Evolutionary conservation across 2,329 filamentous ascomycete genomes (phyloP), one percentile per base, ranked within the genome.

Genomic region (Diplodia sapinea): DNA sequence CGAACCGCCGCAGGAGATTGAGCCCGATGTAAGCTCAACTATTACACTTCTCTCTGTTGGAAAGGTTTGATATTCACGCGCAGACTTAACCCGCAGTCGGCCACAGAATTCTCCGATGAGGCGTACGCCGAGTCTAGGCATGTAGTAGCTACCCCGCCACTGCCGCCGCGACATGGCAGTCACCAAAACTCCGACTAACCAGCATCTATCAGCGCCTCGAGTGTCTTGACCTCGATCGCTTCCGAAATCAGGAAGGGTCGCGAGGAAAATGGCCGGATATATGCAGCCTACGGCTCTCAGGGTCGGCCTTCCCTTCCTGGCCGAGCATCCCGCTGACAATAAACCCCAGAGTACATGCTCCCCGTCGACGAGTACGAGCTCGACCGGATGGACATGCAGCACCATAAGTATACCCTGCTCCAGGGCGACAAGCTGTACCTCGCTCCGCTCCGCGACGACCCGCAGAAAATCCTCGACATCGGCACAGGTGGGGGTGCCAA

Each of bases 351-450:
- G n/a, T 67, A 67, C 49, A 57, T 56, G 47, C 56, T 59, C 9
- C 65, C 56, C 12, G 49, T 67, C 1, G 65, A 67, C 26, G 55
- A 67, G 17, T n/a, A 43, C 20, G 65, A 67, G 23, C 56, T 67
- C 36, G 65, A 67, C 20, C 65, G 65, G 9, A 49, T 67, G 65
- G 81, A 83, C 70, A 78, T 84, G 62, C 80, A 80, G 12, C 79
- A 81, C 68, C 76, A 80, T 72, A 74, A 82, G 69, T 79, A 78
- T 72, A 69, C 75, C 54, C 68, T 81, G 67, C 76, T 77, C 0
- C 72, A 78, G 11, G 74, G 78, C 63, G 72, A 75, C 67, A 77
- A 75, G 64, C 72, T 79, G 47, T 74, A 76, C 59, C 73, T 79
- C 3, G 75, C 77, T 1, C 77, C 77, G 17, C 67, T 79, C 68